Conservation (phyloP, 2,329 filamentous ascomycete genomes). For the Myriosclerotinia scirpicola region DNA sequence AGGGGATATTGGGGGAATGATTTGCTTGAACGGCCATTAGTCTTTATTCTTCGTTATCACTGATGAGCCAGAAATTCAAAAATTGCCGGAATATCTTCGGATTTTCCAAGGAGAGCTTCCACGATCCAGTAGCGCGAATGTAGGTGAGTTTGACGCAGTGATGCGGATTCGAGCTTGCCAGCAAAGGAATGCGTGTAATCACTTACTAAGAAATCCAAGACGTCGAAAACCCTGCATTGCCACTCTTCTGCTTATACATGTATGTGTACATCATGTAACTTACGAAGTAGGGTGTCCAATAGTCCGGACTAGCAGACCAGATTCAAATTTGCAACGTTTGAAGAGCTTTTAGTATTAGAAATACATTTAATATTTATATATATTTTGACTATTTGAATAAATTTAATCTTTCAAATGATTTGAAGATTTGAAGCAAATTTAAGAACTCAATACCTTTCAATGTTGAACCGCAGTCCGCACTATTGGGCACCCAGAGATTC, state of each 20-base stretch:
- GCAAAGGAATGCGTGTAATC: constrained; percentile 7
- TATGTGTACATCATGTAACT: constrained; percentile 10
- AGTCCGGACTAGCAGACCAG: no score
- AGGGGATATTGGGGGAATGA: not conserved
- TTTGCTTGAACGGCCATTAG: not conserved
- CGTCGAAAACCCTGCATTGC: constrained; percentile 9
- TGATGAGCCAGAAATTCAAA: not conserved
- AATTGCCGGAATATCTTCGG: not conserved
- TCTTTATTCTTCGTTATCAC: not conserved
- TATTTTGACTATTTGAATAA: no score
- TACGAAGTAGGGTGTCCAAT: no score
- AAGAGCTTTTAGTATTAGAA: no score
- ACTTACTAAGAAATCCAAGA: not conserved
- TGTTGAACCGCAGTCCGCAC: not conserved
- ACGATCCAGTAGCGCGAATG: not conserved
- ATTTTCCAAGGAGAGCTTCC: not conserved
- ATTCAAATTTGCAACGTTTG: no score
- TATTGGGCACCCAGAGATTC: not conserved
- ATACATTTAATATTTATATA: no score
- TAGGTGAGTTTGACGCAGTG: not conserved
- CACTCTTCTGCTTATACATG: constrained; percentile 1
- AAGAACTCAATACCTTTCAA: no score
- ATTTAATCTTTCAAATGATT: no score
- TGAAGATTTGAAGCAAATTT: no score
- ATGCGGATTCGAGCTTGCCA: not conserved